Base-by-base conservation (phyloP, 2,329 filamentous ascomycete species). In the Phoma sp. region DNA sequence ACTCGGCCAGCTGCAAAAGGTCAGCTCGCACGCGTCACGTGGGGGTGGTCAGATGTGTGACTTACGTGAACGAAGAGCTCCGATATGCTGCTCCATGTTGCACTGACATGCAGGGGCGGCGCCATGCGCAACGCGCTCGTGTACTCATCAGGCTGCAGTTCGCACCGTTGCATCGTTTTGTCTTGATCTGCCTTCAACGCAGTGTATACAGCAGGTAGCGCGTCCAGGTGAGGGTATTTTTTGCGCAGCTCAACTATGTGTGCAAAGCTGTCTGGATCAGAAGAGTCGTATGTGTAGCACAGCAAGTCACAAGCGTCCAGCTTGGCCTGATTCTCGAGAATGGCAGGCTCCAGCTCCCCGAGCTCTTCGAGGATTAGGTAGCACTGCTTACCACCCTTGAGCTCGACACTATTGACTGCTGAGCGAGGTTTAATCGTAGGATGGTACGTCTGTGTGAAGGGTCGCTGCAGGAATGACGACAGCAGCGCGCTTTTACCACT, bases 341-440 rank as follows among this genome's bases (percentile, higher is more conserved):
- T 92, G 10, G 95, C 95, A 0, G 91, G 89, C 74, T 98, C 95
- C n/a, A 96, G 81, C 75, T 98, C 92, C 30, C 95, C 95, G 0
- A 98, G 87, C 75, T 99, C 95, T 69, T 96, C 91, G 23, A 98
- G 82, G 55, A 99, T 98, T 30, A 99, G 82, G 71, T 99, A 98
- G 74, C 93, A 96, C 76, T 99, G 95, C 73, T 96, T 96, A 46
- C 95, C 95, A 8, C 95, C 95, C 40, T 91, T 92, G 1, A 99
- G 84, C 72, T 99, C 95, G 14, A 99, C 95, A 53, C 91, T 96
- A 73, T 99, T 98, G 61, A 99, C 95, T 0, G 92, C 93, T 4
- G 91, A 90, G 9, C 91, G 89, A 2, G 95, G 92, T 69, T 96
- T 95, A 73, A 99, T 98, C 2, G 95, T 99, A 0, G 95, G 95